phyloP scores from a whole-genome alignment of 164 flowering plant species.

The Liquidambar formosana region DNA sequence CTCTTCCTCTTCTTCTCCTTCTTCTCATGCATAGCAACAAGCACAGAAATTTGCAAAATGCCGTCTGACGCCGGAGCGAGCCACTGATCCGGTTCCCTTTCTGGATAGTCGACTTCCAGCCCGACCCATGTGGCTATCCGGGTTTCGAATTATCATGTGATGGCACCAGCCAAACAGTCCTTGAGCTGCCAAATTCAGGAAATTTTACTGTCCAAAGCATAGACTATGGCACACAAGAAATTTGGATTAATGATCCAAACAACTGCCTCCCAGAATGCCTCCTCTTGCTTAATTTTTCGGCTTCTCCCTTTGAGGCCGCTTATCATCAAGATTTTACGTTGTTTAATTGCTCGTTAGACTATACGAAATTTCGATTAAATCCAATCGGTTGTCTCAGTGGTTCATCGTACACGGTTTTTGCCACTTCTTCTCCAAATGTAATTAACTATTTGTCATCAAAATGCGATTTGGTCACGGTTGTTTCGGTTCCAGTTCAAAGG shows the following conservation, averaged over 20 bases:
- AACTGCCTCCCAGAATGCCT: conserved; percentile 34
- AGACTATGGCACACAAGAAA: conserved; percentile 33
- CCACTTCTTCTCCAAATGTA: conserved; percentile 19
- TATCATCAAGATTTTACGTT: conserved; percentile 21
- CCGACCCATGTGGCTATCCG: conserved; percentile 20
- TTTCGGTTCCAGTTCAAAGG: conserved; percentile 31
- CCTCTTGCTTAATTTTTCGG: conserved; percentile 34
- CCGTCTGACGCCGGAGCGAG: conserved; percentile 19
- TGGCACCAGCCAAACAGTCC: conserved; percentile 8
- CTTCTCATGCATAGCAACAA: background rate
- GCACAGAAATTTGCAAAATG: conserved; percentile 3
- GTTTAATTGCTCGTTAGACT: conserved; percentile 34
- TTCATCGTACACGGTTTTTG: conserved; percentile 19
- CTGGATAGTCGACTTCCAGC: conserved; percentile 20
- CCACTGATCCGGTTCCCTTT: conserved; percentile 43
- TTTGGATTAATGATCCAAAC: conserved; percentile 38
- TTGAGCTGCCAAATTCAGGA: conserved; percentile 30
- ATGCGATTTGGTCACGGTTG: conserved; percentile 8
- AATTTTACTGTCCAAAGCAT: conserved; percentile 34
- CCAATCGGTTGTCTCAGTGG: conserved; percentile 38
- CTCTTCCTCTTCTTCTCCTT: conserved; percentile 1
- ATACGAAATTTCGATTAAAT: conserved; percentile 4
- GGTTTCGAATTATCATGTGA: conserved; percentile 30
- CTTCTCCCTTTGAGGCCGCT: conserved; percentile 28
- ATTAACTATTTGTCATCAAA: background rate